Percentiles rank a stretch among this genome's conserved stretches.
phyloP scores from a whole-genome alignment of 306 rosid species.

The Aeschynomene evenia region DNA sequence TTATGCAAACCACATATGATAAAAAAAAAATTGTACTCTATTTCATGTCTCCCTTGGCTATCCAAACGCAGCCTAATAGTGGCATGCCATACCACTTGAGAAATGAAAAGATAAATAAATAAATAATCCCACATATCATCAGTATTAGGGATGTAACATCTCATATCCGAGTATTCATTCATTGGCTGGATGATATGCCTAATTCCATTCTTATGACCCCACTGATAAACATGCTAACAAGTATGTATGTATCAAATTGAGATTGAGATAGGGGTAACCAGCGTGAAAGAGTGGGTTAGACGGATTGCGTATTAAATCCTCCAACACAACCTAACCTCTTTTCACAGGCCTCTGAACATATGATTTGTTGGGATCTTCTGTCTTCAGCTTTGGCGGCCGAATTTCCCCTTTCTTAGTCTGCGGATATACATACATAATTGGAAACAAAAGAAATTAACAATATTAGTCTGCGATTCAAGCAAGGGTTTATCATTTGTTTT shows the following conservation, averaged over 20 bases:
- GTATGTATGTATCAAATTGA: conserved; percentile 30
- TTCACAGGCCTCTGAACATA: conserved; percentile 97
- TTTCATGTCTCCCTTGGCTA: too few species aligned
- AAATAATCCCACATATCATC: too few species aligned
- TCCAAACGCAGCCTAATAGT: too few species aligned
- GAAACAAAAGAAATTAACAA: too few species aligned
- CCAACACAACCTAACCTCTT: conserved; percentile 57
- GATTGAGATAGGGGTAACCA: conserved; percentile 29
- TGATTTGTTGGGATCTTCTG: conserved; percentile 97
- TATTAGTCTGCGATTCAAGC: neutral
- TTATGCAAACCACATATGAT: too few species aligned
- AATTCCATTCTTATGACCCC: conserved; percentile 22
- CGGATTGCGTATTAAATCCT: neutral
- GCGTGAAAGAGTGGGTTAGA: conserved; percentile 18
- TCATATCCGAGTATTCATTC: conserved; percentile 18
- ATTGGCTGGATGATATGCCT: conserved; percentile 24
- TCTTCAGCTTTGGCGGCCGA: conserved; percentile 96
- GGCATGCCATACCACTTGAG: too few species aligned
- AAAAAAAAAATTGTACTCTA: too few species aligned
- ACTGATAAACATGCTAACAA: conserved; percentile 35
- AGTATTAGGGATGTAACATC: neutral
- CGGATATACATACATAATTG: conserved; percentile 17
- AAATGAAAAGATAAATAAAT: too few species aligned
- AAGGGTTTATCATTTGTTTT: neutral
- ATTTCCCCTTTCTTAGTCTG: conserved; percentile 95